phyloP scores from a whole-genome alignment of 2,329 filamentous ascomycete species.

The Fusarium azukiicola region DNA sequence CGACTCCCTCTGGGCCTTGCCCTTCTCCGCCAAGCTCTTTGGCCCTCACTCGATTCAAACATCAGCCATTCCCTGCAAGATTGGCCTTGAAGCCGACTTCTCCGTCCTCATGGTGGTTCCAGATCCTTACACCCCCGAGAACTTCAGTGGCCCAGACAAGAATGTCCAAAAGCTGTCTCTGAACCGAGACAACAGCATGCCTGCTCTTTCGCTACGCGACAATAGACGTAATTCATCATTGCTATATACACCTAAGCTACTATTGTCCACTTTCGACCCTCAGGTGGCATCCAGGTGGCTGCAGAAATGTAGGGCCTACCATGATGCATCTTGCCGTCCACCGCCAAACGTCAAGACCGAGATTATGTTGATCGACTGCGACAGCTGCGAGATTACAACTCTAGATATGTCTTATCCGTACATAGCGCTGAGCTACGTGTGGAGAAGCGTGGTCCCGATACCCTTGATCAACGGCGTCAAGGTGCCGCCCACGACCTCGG shows the following conservation, averaged over 20 bases:
- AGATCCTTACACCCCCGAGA: background rate
- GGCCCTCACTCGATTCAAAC: background rate
- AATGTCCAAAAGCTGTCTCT: background rate
- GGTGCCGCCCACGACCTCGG: background rate
- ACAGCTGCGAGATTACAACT: background rate
- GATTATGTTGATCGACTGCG: background rate
- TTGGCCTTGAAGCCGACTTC: background rate
- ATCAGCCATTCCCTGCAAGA: background rate
- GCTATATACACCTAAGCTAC: background rate
- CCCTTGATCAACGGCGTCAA: background rate
- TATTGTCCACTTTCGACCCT: background rate
- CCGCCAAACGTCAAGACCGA: background rate
- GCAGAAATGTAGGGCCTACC: background rate
- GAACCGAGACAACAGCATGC: background rate
- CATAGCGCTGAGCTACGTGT: background rate
- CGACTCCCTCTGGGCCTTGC: background rate
- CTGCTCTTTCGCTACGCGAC: background rate
- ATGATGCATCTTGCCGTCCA: background rate
- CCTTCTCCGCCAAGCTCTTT: background rate
- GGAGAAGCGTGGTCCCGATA: background rate
- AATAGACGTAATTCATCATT: background rate
- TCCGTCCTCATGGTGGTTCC: background rate
- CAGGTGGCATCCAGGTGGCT: background rate
- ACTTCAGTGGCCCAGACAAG: background rate
- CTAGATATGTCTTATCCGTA: background rate